Evolutionary conservation across 2,329 filamentous ascomycete species (phyloP).

Genomic region (Colletotrichum liaoningense): DNA sequence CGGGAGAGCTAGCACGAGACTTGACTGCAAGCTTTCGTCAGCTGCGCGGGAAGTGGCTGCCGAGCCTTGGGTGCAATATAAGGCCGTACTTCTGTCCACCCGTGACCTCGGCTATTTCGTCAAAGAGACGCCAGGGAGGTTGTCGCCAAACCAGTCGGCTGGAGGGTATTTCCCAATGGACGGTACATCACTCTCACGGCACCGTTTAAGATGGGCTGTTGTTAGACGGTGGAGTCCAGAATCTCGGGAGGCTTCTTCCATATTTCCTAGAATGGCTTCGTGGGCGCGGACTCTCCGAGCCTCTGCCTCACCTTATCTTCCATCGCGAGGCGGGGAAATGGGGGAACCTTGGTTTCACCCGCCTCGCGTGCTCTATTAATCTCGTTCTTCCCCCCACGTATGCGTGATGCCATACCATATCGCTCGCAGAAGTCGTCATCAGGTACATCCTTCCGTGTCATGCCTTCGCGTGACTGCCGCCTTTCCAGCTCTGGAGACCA

Average conservation of each 20-base stretch:
- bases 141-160: neutral
- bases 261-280: conserved; percentile 29
- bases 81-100: neutral
- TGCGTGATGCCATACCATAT: neutral
- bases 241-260: conserved; percentile 31
- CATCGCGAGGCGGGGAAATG: conserved; percentile 11
- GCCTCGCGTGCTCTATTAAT: neutral
- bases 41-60: neutral
- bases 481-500: neutral
- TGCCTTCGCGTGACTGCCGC: no score
- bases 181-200: neutral
- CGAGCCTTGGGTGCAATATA: neutral
- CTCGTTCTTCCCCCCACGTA: neutral
- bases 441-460: neutral
- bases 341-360: conserved; percentile 5
- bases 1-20: conserved; percentile 12
- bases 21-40: neutral
- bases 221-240: conserved; percentile 16
- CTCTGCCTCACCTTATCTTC: conserved; percentile 17
- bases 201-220: neutral
- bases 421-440: neutral
- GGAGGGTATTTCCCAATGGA: neutral
- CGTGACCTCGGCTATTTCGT: no score
- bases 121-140: no score
- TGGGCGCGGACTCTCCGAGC: conserved; percentile 16